phyloP scores from a whole-genome alignment of 2,329 filamentous ascomycete genomes.

The Penicillium sp. region DNA sequence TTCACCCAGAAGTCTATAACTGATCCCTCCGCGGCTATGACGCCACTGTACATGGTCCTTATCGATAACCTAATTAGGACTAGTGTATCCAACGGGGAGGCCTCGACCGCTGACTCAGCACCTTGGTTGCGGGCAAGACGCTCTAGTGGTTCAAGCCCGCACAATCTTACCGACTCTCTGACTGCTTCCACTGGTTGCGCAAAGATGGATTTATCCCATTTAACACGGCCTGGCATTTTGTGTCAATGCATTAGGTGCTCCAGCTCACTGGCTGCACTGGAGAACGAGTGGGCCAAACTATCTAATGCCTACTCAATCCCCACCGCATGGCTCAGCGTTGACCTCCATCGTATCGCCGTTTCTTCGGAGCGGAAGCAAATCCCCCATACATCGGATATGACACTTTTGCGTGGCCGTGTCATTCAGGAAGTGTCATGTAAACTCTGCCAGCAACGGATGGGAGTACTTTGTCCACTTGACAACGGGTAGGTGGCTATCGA shows the following conservation, averaged over 20 bases:
- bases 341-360: slow-evolving; percentile 38
- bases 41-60: slow-evolving; percentile 13
- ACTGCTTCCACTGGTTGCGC: slow-evolving; percentile 6
- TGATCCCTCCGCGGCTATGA: slow-evolving; percentile 3
- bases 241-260: slow-evolving; percentile 40
- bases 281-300: slow-evolving; percentile 43
- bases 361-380: slow-evolving; percentile 38
- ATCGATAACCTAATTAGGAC: slow-evolving; percentile 22
- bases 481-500: slow-evolving; percentile 33
- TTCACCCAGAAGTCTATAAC: background rate
- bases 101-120: slow-evolving; percentile 31
- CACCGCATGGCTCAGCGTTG: slow-evolving; percentile 39
- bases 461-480: slow-evolving; percentile 35
- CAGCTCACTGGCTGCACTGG: slow-evolving; percentile 41
- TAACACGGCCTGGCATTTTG: slow-evolving; percentile 39
- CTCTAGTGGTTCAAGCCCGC: slow-evolving; percentile 16
- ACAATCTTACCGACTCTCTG: slow-evolving; percentile 13
- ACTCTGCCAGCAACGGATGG: slow-evolving; percentile 40
- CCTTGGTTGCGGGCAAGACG: slow-evolving; percentile 7
- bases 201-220: slow-evolving; percentile 36
- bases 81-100: slow-evolving; percentile 16
- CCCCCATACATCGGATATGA: slow-evolving; percentile 37
- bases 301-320: slow-evolving; percentile 38
- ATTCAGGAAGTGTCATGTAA: slow-evolving; percentile 39
- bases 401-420: slow-evolving; percentile 34